These are phyloP conservation scores for Aspergillus hortae DNA, from an alignment of 2,329 filamentous ascomycete species.

Conservation along the genomic window DNA sequence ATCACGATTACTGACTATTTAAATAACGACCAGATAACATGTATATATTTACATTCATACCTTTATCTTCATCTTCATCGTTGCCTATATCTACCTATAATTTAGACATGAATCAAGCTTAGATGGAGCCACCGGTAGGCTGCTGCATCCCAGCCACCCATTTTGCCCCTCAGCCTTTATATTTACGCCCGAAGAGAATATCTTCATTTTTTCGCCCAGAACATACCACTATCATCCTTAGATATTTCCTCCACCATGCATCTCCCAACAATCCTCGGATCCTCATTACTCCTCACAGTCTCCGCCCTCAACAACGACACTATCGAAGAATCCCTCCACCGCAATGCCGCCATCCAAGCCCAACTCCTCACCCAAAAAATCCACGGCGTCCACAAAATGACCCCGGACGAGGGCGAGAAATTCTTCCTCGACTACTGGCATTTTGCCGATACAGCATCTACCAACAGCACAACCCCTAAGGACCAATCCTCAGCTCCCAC, in stretches of 20 bases:
- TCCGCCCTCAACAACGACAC: conserved; percentile 5
- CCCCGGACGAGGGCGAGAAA: conserved; percentile 44
- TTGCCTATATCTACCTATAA: no score
- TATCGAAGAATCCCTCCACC: neutral
- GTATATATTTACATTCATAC: no score
- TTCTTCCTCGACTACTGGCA: conserved; percentile 47
- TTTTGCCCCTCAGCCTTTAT: no score
- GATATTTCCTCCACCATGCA: neutral
- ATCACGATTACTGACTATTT: no score
- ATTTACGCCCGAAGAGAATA: no score
- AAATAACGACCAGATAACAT: no score
- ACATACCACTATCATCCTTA: neutral
- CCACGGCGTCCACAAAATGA: conserved; percentile 39
- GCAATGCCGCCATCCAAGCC: conserved; percentile 27
- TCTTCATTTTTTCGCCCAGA: no score
- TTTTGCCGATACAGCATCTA: conserved; percentile 23
- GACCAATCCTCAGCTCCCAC: neutral
- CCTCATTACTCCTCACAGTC: neutral
- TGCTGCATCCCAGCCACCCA: no score
- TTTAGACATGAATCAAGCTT: no score
- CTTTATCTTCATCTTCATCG: no score
- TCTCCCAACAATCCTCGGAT: neutral
- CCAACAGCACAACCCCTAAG: conserved; percentile 4
- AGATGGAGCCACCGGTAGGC: no score
- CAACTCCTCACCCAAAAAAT: conserved; percentile 23